Conservation (phyloP, 768 basidiomycete genomes). For the Russula sp. region DNA sequence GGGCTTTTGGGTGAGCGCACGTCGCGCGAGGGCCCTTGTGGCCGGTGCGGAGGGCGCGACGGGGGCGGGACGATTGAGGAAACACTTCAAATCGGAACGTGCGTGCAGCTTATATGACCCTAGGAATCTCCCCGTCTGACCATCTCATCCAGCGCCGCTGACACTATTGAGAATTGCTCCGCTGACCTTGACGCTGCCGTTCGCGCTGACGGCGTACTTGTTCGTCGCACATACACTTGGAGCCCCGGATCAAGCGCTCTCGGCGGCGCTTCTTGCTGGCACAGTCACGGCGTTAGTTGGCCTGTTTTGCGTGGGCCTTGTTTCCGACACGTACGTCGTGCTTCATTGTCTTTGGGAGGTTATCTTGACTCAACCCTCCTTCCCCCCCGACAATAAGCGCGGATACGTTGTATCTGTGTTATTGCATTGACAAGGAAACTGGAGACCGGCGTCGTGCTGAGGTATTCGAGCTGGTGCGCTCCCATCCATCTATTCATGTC, state of each 20-base stretch:
- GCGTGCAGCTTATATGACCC: slow-evolving; percentile 23
- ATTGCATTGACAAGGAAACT: slow-evolving; percentile 53
- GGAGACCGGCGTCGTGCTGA: slow-evolving; percentile 44
- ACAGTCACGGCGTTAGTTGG: slow-evolving; percentile 77
- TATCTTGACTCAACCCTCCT: neutral
- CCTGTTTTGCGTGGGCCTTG: slow-evolving; percentile 72
- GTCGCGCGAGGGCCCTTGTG: slow-evolving; percentile 50
- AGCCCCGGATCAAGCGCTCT: slow-evolving; percentile 64
- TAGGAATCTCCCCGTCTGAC: neutral
- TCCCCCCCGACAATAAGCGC: slow-evolving; percentile 33
- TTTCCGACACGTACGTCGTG: slow-evolving; percentile 59
- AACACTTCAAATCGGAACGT: slow-evolving; percentile 55
- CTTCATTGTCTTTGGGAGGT: neutral
- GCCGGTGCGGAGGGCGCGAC: slow-evolving; percentile 43
- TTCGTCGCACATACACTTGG: slow-evolving; percentile 78
- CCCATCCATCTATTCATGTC: neutral
- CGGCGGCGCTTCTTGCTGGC: slow-evolving; percentile 69
- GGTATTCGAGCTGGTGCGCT: slow-evolving; percentile 49
- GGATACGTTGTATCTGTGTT: slow-evolving; percentile 60
- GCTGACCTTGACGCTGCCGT: slow-evolving; percentile 72
- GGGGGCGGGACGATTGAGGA: slow-evolving; percentile 36
- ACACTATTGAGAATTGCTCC: slow-evolving; percentile 72
- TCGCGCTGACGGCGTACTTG: slow-evolving; percentile 75
- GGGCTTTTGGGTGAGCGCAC: slow-evolving; percentile 43
- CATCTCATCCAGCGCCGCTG: slow-evolving; percentile 42